Conservation (phyloP, 306 rosid genomes). For the Calophaca sinica region DNA sequence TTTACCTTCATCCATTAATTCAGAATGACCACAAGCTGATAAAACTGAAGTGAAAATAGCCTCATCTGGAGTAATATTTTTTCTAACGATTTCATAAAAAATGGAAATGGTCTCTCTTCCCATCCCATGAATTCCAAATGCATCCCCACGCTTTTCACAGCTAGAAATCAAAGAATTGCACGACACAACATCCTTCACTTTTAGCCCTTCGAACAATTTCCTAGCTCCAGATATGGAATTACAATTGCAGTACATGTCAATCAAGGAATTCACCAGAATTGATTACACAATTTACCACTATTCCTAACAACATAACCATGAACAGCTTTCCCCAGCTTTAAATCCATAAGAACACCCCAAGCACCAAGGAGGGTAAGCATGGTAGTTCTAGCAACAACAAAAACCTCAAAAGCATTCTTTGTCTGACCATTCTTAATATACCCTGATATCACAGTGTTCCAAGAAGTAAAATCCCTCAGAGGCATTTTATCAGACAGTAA, state of each 20-base stretch:
- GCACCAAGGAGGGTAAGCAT: constrained; percentile 60
- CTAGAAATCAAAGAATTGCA: too few species aligned
- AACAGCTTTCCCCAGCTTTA: constrained; percentile 57
- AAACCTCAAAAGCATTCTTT: constrained; percentile 40
- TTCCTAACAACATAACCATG: constrained; percentile 58
- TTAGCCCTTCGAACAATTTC: constrained; percentile 56
- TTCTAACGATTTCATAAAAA: constrained; percentile 54
- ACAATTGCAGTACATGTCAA: too few species aligned
- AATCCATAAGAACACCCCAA: constrained; percentile 55
- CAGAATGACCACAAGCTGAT: constrained; percentile 75
- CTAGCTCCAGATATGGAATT: constrained; percentile 53
- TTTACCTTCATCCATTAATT: constrained; percentile 65
- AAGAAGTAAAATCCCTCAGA: constrained; percentile 57
- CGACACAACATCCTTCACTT: too few species aligned
- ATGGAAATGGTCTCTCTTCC: constrained; percentile 65
- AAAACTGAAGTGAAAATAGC: constrained; percentile 65
- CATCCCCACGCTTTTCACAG: too few species aligned
- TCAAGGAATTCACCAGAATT: too few species aligned
- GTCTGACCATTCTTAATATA: constrained; percentile 56
- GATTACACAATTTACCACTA: too few species aligned
- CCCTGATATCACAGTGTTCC: constrained; percentile 57
- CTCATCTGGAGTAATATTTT: constrained; percentile 58
- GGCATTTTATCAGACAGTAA: constrained; percentile 68
- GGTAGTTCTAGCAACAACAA: too few species aligned
- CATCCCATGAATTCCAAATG: constrained; percentile 66